Conservation (phyloP, 805 yeast genomes). For the Candida cerambycidarum region DNA sequence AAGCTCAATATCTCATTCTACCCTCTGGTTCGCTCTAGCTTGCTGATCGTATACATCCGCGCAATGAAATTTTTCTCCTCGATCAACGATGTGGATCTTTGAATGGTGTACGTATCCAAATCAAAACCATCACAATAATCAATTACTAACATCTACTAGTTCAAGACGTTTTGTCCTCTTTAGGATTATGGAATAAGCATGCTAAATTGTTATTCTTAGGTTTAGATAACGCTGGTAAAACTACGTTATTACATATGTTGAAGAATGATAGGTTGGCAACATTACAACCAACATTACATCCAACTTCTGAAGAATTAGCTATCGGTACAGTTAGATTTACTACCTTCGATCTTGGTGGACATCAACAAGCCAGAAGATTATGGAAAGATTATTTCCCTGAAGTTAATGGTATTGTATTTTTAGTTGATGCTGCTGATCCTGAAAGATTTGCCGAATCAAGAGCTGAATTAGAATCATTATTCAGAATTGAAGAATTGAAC, state of each 20-base stretch:
- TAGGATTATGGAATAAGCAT: conserved; percentile 51
- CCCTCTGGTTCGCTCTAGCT: too few species aligned
- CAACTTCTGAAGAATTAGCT: conserved; percentile 96
- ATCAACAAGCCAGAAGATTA: conserved; percentile 96
- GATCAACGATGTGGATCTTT: conserved; percentile 21
- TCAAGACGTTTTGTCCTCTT: conserved; percentile 46
- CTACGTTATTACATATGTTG: conserved; percentile 48
- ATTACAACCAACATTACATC: conserved; percentile 96
- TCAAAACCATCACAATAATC: background rate
- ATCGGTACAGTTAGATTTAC: conserved; percentile 96
- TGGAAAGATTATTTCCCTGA: conserved; percentile 99
- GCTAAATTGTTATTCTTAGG: conserved; percentile 48
- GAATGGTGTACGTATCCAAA: conserved; percentile 23
- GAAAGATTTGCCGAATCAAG: conserved; percentile 93
- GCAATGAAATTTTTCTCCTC: conserved; percentile 7
- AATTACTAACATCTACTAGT: conserved; percentile 21
- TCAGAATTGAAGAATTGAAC: conserved; percentile 86
- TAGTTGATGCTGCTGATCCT: conserved; percentile 96
- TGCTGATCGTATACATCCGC: conserved; percentile 1
- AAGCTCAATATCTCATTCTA: too few species aligned
- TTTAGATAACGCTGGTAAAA: conserved; percentile 48
- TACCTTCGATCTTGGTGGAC: conserved; percentile 98
- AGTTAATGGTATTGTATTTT: conserved; percentile 94
- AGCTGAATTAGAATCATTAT: conserved; percentile 90
- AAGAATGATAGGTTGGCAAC: conserved; percentile 96